These are phyloP conservation scores for Plasmodium sp. DNA, from an alignment of 169 alveolate genomes.

Conservation along the genomic window DNA sequence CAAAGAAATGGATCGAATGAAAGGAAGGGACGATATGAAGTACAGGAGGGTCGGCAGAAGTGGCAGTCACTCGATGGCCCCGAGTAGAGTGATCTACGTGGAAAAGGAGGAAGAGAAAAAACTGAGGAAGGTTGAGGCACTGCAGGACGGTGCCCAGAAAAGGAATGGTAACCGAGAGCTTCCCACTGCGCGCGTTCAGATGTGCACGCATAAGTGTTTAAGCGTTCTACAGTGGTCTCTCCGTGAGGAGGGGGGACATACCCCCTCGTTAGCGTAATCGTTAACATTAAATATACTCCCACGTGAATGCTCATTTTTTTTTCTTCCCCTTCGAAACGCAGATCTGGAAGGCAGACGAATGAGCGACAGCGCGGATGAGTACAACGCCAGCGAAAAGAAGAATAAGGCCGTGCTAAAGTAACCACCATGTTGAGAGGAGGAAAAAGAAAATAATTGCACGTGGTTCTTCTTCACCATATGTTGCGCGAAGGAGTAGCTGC, in stretches of 20 bases:
- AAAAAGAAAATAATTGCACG: not conserved
- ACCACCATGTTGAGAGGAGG: not conserved
- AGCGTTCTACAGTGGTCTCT: not conserved
- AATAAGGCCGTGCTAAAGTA: constrained; percentile 67
- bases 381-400: constrained; percentile 27
- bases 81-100: constrained; percentile 30
- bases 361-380: constrained; percentile 2
- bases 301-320: not conserved
- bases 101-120: constrained; percentile 22
- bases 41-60: constrained; percentile 13
- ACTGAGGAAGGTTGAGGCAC: not conserved
- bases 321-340: not conserved
- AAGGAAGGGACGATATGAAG: not conserved
- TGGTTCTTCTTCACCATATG: not conserved
- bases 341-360: constrained; percentile 1
- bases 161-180: not conserved
- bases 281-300: not conserved
- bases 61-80: constrained; percentile 22
- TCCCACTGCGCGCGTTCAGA: not conserved
- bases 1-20: constrained; percentile 1
- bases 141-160: not conserved
- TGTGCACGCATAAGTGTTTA: not conserved
- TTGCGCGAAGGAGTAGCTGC: not conserved
- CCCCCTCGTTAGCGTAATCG: not conserved
- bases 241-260: not conserved